Evolutionary conservation across 306 rosid genomes (phyloP), one percentile per base, ranked within the genome.

Genomic region (Mimosa pudica): DNA sequence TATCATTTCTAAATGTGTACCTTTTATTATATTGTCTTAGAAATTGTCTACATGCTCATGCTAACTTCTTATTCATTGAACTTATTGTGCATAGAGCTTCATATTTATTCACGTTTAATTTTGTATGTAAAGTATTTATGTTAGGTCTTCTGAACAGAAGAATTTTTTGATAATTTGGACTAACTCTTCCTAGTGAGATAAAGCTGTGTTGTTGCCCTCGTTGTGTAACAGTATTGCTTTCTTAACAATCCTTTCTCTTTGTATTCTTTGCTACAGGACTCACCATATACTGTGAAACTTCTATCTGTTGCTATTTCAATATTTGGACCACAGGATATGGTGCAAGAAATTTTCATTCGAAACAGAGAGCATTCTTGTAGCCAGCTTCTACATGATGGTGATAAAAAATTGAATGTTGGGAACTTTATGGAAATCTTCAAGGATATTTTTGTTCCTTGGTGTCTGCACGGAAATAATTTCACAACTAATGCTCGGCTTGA

Each of bases 401-500:
- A 72, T 74, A 80, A 36, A 76, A 74, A 65, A 81, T 69, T 76
- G 71, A 90, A 85, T 80, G 82, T 76, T 70, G 86, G 73, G 62
- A 79, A 80, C 67, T 94, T 92, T 79, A 79, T 94, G 86, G 88
- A 89, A 76, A 87, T 94, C 80, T 94, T 92, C 90, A 89, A 85
- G 78, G 88, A 81, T 44, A 83, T 71, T 61, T 88, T 94, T 88
- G 94, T 90, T 73, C 95, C 97, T 52, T 94, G 98, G 98, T 94
- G 98, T 85, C 85, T 94, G 77, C 85, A 74, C 80, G 77, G 78
- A 73, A 82, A 83, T 85, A 81, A 80, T 85, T 67, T 71, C 80
- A 88, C 97, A 38, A 77, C 87, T 41, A 82, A 81, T 75, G 89
- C 92, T 75, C 89, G 89, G 76, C 85, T 94, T 35, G 97, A 94